Evolutionary conservation across 2,329 filamentous ascomycete species (phyloP).

Genomic region (Claviceps sorghi): DNA sequence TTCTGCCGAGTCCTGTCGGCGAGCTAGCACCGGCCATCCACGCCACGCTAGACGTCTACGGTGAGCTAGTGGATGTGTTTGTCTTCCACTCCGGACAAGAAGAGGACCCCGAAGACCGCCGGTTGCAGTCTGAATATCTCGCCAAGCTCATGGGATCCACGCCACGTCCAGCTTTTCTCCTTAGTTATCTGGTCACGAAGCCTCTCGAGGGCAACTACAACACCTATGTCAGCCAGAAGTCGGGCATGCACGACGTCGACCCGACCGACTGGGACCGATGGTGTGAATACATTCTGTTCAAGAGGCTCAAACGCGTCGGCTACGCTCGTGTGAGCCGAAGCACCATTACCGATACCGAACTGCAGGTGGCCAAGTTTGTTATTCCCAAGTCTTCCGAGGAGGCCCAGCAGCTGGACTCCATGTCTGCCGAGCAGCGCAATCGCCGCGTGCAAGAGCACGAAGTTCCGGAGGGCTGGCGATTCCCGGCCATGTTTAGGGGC

Average conservation of each 20-base stretch:
- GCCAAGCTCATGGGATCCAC: conserved; percentile 76
- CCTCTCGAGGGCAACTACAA: conserved; percentile 92
- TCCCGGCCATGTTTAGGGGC: conserved; percentile 73
- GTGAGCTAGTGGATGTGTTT: conserved; percentile 77
- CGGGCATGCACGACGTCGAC: conserved; percentile 93
- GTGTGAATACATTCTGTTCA: conserved; percentile 98
- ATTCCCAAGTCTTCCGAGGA: conserved; percentile 53
- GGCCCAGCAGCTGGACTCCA: conserved; percentile 25
- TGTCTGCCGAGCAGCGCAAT: conserved; percentile 40
- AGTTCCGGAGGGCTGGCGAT: conserved; percentile 63
- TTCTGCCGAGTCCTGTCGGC: conserved; percentile 83
- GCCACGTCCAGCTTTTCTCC: conserved; percentile 64
- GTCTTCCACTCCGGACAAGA: conserved; percentile 99
- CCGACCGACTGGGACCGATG: conserved; percentile 87
- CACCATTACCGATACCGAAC: conserved; percentile 92
- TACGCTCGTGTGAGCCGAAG: conserved; percentile 81
- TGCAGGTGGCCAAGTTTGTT: conserved; percentile 92
- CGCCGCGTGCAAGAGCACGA: conserved; percentile 51
- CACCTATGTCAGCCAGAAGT: conserved; percentile 73
- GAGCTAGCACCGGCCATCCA: conserved; percentile 93
- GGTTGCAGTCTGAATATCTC: conserved; percentile 75
- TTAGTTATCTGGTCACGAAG: conserved; percentile 85
- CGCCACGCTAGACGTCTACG: conserved; percentile 89
- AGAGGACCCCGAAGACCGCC: conserved; percentile 83
- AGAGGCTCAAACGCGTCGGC: conserved; percentile 67